Base-by-base conservation (phyloP, 2,329 filamentous ascomycete genomes). In the Myrmaecium sp. region DNA sequence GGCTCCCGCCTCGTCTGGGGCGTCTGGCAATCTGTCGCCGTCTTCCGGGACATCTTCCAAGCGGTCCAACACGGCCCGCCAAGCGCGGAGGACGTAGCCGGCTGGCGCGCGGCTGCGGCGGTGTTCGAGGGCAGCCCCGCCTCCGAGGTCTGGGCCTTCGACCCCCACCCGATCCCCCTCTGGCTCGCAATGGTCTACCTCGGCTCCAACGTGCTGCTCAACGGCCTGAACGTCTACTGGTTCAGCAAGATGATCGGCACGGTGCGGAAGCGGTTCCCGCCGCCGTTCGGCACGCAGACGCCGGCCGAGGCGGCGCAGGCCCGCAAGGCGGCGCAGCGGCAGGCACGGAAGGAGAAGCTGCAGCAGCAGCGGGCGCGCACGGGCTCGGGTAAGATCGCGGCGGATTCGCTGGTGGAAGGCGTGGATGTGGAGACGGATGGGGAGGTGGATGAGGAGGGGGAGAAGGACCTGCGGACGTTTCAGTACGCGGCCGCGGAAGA, bases 161-260 rank as follows among this genome's bases (percentile, higher is more conserved):
- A n/a, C n/a, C 33, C 31, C 5, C 33, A 28, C 9, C 26, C 34
- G 1, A 38, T 84, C 3, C 80, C 79, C 0, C 17, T 69, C 1
- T 86, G 79, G 79, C 59, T 89, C 13, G 71, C 68, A 2, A 54
- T 50, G 9, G 55, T 69, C 15, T 89, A 89, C 43, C 51, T 83
- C 5, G 61, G 60, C 6, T 72, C 69, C 43, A 89, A 89, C 47
- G 28, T 80, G 12, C 66, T 67, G 0, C 62, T 91, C 14, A 86
- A 83, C 43, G 61, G 65, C 8, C 57, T 91, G 27, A 91, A 91
- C 53, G 72, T 79, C 42, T 79, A 74, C 53, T 91, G 81, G 81
- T 89, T 86, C 47, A 62, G 70, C 43, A 82, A 81, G 64, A 91
- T 91, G 81, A 72, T 91, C 34, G 62, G 69, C 32, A 78, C 80